Percentiles rank a stretch among this genome's conserved stretches.
phyloP scores from a whole-genome alignment of 1,284 basidiomycete genomes.

The Ceratobasidium sp. region DNA sequence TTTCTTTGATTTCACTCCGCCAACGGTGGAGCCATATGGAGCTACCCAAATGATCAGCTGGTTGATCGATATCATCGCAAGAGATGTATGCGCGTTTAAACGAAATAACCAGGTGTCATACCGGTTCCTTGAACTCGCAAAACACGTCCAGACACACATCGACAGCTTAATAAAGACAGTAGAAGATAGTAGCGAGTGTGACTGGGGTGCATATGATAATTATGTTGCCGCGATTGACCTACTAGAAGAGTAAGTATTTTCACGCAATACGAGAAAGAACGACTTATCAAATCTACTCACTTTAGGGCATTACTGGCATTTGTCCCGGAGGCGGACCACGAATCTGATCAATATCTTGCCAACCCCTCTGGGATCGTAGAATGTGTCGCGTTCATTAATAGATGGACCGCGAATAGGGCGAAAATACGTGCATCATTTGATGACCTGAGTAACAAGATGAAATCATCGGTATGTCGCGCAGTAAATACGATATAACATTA shows the following conservation, averaged over 20 bases:
- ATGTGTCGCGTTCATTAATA: background rate
- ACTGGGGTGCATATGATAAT: slow-evolving; percentile 11
- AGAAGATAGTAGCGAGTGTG: background rate
- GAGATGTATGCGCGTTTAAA: slow-evolving; percentile 28
- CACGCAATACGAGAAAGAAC: no score
- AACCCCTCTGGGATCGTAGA: background rate
- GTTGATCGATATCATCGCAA: slow-evolving; percentile 14
- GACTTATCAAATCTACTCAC: background rate
- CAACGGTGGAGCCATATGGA: background rate
- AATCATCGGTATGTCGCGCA: background rate
- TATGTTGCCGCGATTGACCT: slow-evolving; percentile 32
- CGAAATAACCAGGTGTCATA: slow-evolving; percentile 28
- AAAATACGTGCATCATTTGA: slow-evolving; percentile 4
- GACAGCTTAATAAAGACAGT: slow-evolving; percentile 19
- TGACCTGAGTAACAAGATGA: background rate
- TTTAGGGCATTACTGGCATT: background rate
- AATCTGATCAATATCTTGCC: slow-evolving; percentile 3
- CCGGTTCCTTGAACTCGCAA: slow-evolving; percentile 20
- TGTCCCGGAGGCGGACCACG: background rate
- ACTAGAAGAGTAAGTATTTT: slow-evolving; percentile 30
- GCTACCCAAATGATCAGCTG: slow-evolving; percentile 13
- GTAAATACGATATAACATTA: background rate
- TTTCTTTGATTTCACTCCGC: no score
- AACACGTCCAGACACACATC: slow-evolving; percentile 11
- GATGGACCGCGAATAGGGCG: background rate